Conservation (phyloP, 345 rosid genomes). For the Lepidium aucheri region DNA sequence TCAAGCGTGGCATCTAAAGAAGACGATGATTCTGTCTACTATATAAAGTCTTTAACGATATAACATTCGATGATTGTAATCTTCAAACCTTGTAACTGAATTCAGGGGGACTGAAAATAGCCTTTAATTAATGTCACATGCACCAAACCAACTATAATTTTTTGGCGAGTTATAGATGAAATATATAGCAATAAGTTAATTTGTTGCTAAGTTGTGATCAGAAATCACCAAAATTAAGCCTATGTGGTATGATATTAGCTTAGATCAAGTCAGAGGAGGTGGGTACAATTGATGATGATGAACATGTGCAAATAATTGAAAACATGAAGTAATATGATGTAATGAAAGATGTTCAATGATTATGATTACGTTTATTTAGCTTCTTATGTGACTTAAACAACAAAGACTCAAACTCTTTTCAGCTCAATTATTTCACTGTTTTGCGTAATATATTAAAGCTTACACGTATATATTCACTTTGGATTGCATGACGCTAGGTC, state of each 20-base stretch:
- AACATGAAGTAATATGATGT: conserved; percentile 5
- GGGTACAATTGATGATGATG: conserved; percentile 18
- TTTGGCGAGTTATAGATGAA: too few relatives aligned
- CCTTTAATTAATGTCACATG: too few relatives aligned
- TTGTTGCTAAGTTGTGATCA: too few relatives aligned
- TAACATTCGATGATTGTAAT: too few relatives aligned
- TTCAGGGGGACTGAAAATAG: too few relatives aligned
- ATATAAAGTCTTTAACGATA: too few relatives aligned
- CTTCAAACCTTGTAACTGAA: too few relatives aligned
- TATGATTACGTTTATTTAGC: not conserved
- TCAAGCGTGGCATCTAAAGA: too few relatives aligned
- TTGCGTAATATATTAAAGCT: conserved; percentile 5
- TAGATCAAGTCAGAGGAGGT: conserved; percentile 26
- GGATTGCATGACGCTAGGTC: conserved; percentile 3
- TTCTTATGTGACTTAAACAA: not conserved
- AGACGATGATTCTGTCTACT: too few relatives aligned
- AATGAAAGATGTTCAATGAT: conserved; percentile 22
- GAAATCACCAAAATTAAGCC: too few relatives aligned
- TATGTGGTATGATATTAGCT: not conserved
- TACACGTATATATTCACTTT: conserved; percentile 2
- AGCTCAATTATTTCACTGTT: not conserved
- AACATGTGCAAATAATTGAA: conserved; percentile 27
- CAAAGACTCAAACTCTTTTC: conserved; percentile 3
- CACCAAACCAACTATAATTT: too few relatives aligned
- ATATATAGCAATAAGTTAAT: too few relatives aligned